A percentile compares a stretch with the other conserved stretches of the same genome.
Conservation (phyloP, 345 rosid species). For the Bruguiera sexangula region DNA sequence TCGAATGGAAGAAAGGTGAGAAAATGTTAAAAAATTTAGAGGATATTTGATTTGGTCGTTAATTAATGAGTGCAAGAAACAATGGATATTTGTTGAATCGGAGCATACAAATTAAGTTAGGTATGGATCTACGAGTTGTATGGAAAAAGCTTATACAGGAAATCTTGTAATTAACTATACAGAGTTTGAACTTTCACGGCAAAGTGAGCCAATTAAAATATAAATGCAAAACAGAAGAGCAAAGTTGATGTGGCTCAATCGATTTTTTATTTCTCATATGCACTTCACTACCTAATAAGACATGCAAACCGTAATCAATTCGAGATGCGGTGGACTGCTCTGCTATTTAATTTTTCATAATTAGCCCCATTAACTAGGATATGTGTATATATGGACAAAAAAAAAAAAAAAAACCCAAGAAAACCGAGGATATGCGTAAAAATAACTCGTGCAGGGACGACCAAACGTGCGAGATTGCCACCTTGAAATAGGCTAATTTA, state of each 20-base stretch:
- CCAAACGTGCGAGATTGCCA: neutral
- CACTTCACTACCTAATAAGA: too few species aligned
- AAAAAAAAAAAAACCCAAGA: too few species aligned
- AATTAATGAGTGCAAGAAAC: slow-evolving; percentile 21
- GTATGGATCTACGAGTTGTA: neutral
- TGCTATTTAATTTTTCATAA: neutral
- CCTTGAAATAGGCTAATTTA: neutral
- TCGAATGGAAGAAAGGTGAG: slow-evolving; percentile 8
- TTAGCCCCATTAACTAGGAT: neutral
- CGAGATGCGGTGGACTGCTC: too few species aligned
- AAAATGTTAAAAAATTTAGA: neutral
- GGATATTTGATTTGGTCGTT: neutral
- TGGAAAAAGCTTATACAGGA: neutral
- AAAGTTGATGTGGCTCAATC: too few species aligned
- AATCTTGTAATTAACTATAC: too few species aligned
- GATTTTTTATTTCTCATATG: too few species aligned
- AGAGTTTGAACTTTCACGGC: too few species aligned
- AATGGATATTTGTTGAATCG: neutral
- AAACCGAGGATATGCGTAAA: too few species aligned
- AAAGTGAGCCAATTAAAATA: too few species aligned
- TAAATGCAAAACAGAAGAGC: too few species aligned
- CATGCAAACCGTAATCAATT: too few species aligned
- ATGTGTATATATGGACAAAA: too few species aligned
- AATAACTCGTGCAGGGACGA: neutral
- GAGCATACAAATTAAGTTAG: slow-evolving; percentile 4